Evolutionary conservation across 371 early-diverging fungal genomes (phyloP), one percentile per base, ranked within the genome.

Genomic region (Zychaea mexicana): DNA sequence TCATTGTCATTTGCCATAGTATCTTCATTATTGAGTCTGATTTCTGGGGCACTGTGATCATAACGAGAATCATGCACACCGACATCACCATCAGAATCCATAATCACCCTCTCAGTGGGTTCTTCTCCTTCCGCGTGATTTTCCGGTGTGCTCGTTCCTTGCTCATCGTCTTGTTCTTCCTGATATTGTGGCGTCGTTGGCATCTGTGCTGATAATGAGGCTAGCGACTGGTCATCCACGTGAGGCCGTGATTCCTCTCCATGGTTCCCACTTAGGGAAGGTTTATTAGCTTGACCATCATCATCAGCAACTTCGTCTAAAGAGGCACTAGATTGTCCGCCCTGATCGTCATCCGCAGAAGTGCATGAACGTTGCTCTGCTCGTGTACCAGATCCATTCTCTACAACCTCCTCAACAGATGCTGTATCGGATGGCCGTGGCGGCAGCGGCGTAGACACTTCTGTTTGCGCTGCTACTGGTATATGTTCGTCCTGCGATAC

Each of bases 401-500:
- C 49, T 49, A 5, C 7, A 36, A 36, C 49, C 24, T 24, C 49
- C 10, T 22, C 6, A 4, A 24, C 5, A 49, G 49, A 24, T 12
- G 13, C 9, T 49, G 12, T 49, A 49, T 49, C 49, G n/a, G 49
- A 42, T 42, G 7, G 42, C n/a, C n/a, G n/a, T n/a, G n/a, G n/a
- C n/a, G n/a, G n/a, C n/a, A n/a, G n/a, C n/a, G n/a, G n/a, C n/a
- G n/a, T n/a, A n/a, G n/a, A n/a, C n/a, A n/a, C n/a, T 5, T 42
- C 42, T 42, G 2, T 42, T n/a, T 4, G 4, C n/a, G 22, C 22
- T 47, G 24, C 24, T 47, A 24, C 39, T 39, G 39, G 2, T 42
- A 42, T n/a, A 49, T 49, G 49, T 49, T 49, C 49, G 49, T 49
- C 49, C 49, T 49, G 49, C 49, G 49, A 49, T 49, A 49, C 49